Base-by-base conservation (phyloP, 2,329 filamentous ascomycete species). In the Fusarium succisae region DNA sequence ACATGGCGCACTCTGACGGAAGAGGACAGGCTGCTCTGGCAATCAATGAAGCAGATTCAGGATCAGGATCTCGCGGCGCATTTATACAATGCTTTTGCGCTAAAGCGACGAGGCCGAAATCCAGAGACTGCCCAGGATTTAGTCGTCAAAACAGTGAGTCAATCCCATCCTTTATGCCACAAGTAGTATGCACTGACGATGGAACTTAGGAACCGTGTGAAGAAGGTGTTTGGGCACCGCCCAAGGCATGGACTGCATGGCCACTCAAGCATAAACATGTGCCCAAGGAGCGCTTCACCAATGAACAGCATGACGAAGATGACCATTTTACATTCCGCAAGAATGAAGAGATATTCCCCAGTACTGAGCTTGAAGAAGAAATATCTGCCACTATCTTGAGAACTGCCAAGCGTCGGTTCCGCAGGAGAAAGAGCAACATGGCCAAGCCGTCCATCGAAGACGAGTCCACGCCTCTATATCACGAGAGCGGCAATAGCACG, bases 211-310 rank as follows among this genome's bases (percentile, higher is more conserved):
- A 77, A 24, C 74, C 78, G 48, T 78, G 79, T 9, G 73, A 79
- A 39, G 71, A 82, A 12, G 73, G 63, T 6, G 74, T 82, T 50
- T 91, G 89, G 87, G 81, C 80, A 9, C 88, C 88, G 5, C 86
- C 89, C 1, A 89, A 88, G 66, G 73, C 80, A 9, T 98, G 96
- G 95, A 94, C 93, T 24, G 93, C 95, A 1, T 98, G 96, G 96
- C 96, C 96, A 9, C 81, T 97, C 78, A 86, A 86, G 26, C 85
- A 88, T 9, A 83, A 85, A 13, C 83, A 87, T 32, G 90, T 96
- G 13, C 93, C 93, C 4, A 83, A 85, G 22, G 84, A 86, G 20
- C 84, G 84, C 26, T 87, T 93, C 69, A 80, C 85, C 58, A 86
- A 84, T 73, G 84, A 80, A 69, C 80, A 80, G 13, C 77, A 82